Evolutionary conservation across 768 basidiomycete genomes (phyloP).

Genomic region (Auricularia sp.): DNA sequence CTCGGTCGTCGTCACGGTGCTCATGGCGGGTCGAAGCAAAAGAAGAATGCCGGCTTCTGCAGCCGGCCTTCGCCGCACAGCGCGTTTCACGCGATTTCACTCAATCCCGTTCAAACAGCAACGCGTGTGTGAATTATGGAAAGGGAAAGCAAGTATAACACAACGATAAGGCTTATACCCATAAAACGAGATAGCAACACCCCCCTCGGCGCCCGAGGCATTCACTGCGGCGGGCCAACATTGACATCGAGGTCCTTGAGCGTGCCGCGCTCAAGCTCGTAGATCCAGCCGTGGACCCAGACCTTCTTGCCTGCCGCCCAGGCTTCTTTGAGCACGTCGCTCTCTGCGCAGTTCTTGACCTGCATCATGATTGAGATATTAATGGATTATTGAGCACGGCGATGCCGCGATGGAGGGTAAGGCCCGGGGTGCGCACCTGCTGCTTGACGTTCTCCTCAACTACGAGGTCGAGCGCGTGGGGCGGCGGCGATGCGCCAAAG

Average conservation of each 20-base stretch:
- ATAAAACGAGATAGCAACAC: neutral
- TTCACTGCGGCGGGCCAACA: conserved; percentile 6
- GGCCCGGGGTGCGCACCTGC: conserved; percentile 6
- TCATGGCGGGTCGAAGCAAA: conserved; percentile 13
- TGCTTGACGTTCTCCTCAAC: conserved; percentile 12
- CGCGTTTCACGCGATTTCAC: too few species aligned
- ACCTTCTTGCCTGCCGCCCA: conserved; percentile 28
- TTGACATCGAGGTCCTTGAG: conserved; percentile 39
- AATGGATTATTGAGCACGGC: conserved; percentile 19
- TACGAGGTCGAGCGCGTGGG: neutral
- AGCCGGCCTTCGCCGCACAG: too few species aligned
- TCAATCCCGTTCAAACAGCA: too few species aligned
- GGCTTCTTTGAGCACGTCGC: conserved; percentile 20
- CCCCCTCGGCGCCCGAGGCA: neutral
- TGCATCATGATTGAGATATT: conserved; percentile 14
- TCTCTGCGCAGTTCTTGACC: conserved; percentile 22
- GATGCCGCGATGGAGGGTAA: neutral
- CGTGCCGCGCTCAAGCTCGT: conserved; percentile 48
- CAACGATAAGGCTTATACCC: neutral
- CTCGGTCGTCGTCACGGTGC: conserved; percentile 38
- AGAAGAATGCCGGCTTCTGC: too few species aligned
- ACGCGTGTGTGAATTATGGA: too few species aligned
- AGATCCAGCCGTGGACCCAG: conserved; percentile 64
- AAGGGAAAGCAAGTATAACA: too few species aligned
- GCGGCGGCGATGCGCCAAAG: neutral